phyloP scores from a whole-genome alignment of 228 moss, liverwort and hornwort species.

The Sphagnum fallax region DNA sequence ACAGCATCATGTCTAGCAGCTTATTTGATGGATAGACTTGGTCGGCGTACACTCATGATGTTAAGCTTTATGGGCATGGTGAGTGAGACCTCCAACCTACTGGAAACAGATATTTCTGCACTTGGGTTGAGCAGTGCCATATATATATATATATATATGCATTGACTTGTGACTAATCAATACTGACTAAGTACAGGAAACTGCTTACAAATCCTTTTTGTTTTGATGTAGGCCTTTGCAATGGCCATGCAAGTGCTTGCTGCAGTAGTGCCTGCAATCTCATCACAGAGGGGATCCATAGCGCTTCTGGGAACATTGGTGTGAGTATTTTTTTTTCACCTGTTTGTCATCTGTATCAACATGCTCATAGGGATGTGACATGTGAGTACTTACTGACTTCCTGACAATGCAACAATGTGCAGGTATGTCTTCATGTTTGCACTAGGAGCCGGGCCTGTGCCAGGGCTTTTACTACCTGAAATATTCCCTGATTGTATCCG shows the following conservation, averaged over 20 bases:
- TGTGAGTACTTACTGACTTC: no score
- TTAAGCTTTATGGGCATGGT: constrained; percentile 94
- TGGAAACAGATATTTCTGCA: background rate
- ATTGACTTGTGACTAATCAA: background rate
- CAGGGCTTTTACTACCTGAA: constrained; percentile 74
- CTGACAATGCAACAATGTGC: constrained; percentile 5
- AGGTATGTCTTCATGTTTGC: constrained; percentile 95
- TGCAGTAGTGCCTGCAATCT: constrained; percentile 42
- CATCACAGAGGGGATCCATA: constrained; percentile 45
- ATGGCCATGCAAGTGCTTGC: constrained; percentile 71
- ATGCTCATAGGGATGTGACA: no score
- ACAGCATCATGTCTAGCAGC: constrained; percentile 68
- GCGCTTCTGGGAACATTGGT: constrained; percentile 65
- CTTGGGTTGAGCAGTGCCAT: background rate
- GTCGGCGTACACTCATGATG: constrained; percentile 63
- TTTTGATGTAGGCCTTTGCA: constrained; percentile 45
- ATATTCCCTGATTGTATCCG: constrained; percentile 80
- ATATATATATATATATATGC: background rate
- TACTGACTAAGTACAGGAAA: background rate
- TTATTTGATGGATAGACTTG: constrained; percentile 66
- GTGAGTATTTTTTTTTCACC: constrained; percentile 18
- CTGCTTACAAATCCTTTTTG: background rate
- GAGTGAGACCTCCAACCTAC: constrained; percentile 3
- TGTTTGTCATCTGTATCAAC: background rate
- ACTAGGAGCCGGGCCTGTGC: constrained; percentile 89